Conservation (phyloP, 2,329 filamentous ascomycete species). For the Acrocalymma vagum region DNA sequence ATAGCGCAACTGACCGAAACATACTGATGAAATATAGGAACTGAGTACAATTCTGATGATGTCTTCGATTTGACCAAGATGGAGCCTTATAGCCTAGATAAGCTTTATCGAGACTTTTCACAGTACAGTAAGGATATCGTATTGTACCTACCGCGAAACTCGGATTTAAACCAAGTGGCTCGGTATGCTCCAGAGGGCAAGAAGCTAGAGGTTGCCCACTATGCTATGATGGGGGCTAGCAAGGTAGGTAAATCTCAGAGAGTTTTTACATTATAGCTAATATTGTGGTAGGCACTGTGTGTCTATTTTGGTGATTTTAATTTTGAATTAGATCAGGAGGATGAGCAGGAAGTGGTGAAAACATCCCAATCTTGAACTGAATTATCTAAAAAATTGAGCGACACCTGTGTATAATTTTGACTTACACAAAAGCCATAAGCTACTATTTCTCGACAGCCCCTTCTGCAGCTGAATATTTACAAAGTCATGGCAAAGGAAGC, state of each 20-base stretch:
- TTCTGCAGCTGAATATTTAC: too few species aligned
- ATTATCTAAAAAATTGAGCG: conserved; percentile 4
- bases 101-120: conserved; percentile 51
- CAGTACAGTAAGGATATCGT: conserved; percentile 63
- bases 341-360: conserved; percentile 19
- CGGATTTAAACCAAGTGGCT: conserved; percentile 49
- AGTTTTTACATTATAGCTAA: conserved; percentile 10
- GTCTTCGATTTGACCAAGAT: conserved; percentile 87
- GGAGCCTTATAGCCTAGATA: conserved; percentile 79
- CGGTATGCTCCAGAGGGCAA: conserved; percentile 39
- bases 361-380: conserved; percentile 1
- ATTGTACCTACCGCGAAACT: conserved; percentile 78
- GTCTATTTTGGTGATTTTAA: conserved; percentile 65
- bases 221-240: conserved; percentile 89
- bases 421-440: too few species aligned
- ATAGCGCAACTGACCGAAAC: not conserved
- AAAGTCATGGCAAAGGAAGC: too few species aligned
- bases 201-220: conserved; percentile 66
- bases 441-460: too few species aligned
- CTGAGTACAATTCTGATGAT: conserved; percentile 68
- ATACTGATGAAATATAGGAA: conserved; percentile 53
- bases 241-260: conserved; percentile 64
- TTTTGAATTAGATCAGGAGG: conserved; percentile 32
- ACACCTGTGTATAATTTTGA: not conserved
- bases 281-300: conserved; percentile 59